Evolutionary conservation across 2,329 filamentous ascomycete species (phyloP).

Genomic region (Colletotrichum cereale): DNA sequence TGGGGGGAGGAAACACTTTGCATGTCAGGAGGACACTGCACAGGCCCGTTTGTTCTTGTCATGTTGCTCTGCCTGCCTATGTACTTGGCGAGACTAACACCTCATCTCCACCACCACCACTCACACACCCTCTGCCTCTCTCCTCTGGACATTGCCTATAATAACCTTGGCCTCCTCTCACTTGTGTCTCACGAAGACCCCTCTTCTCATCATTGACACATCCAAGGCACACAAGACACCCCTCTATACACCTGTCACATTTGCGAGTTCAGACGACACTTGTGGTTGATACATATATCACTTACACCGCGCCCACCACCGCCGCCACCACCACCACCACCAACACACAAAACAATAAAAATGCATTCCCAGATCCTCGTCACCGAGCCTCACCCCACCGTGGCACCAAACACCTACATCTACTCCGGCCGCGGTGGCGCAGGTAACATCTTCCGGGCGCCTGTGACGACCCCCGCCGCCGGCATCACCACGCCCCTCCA

Average conservation of each 20-base stretch:
- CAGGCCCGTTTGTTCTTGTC: slow-evolving; percentile 11
- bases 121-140: neutral
- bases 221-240: slow-evolving; percentile 17
- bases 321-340: neutral
- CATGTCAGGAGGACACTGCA: slow-evolving; percentile 37
- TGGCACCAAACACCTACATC: slow-evolving; percentile 59
- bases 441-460: slow-evolving; percentile 67
- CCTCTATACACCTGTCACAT: neutral
- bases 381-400: slow-evolving; percentile 63
- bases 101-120: slow-evolving; percentile 23
- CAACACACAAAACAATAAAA: slow-evolving; percentile 31
- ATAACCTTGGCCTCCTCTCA: slow-evolving; percentile 33
- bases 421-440: slow-evolving; percentile 69
- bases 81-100: slow-evolving; percentile 19
- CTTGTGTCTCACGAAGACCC: neutral
- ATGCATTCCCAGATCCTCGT: slow-evolving; percentile 61
- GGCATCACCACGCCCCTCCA: slow-evolving; percentile 63
- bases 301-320: slow-evolving; percentile 29
- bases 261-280: slow-evolving; percentile 34
- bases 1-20: slow-evolving; percentile 26
- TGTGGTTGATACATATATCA: slow-evolving; percentile 12
- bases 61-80: neutral
- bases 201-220: slow-evolving; percentile 24
- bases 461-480: slow-evolving; percentile 56
- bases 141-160: slow-evolving; percentile 31